phyloP scores from a whole-genome alignment of 495 filamentous ascomycete genomes.

The Sphaerosporella brunnea region DNA sequence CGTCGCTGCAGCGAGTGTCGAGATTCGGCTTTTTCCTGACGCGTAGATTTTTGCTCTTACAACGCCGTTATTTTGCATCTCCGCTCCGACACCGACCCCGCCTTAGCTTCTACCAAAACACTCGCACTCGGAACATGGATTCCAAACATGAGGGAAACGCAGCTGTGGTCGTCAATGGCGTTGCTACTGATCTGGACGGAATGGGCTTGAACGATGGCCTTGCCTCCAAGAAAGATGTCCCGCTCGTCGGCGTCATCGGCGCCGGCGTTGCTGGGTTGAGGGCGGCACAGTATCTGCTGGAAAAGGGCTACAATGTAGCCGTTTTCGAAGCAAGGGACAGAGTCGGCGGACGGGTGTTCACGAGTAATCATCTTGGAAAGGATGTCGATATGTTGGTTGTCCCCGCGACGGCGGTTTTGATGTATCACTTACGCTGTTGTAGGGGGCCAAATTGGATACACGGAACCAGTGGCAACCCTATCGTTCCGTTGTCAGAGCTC shows the following conservation, averaged over 20 bases:
- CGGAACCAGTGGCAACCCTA: conserved; percentile 69
- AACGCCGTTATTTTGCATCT: no score
- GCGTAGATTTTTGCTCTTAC: no score
- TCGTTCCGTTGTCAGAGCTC: conserved; percentile 54
- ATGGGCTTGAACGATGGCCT: not conserved
- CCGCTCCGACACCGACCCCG: no score
- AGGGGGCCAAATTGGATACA: conserved; percentile 95
- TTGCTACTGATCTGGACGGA: not conserved
- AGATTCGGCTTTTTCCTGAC: no score
- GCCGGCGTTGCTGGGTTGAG: conserved; percentile 76
- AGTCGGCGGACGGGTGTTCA: conserved; percentile 59
- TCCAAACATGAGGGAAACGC: not conserved
- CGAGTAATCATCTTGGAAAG: conserved; percentile 28
- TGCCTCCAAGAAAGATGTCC: conserved; percentile 6
- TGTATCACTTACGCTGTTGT: conserved; percentile 6
- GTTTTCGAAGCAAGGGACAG: conserved; percentile 72
- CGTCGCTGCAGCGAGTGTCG: no score
- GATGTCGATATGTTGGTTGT: conserved; percentile 37
- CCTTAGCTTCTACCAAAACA: no score
- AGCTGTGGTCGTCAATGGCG: not conserved
- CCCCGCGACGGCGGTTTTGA: no score
- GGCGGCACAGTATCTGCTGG: conserved; percentile 64
- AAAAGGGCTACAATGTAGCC: conserved; percentile 63
- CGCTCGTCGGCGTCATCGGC: conserved; percentile 53
- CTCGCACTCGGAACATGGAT: not conserved